phyloP scores from a whole-genome alignment of 371 early-diverging fungal species.

The Rhizopus delemar region DNA sequence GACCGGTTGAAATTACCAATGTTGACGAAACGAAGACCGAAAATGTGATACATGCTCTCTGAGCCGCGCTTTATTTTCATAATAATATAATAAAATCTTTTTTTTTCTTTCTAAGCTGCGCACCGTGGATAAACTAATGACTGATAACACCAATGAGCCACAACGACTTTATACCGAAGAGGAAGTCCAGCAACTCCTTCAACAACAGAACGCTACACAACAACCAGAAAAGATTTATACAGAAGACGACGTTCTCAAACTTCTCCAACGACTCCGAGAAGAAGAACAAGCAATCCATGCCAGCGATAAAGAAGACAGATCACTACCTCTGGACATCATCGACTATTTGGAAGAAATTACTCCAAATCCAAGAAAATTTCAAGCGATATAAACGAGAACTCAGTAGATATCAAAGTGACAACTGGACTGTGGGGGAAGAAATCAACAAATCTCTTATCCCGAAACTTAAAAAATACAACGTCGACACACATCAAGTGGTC shows the following conservation, averaged over 20 bases:
- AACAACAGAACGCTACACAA: no score
- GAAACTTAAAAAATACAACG: background rate
- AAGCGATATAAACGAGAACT: background rate
- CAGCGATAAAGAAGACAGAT: background rate
- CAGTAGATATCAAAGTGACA: background rate
- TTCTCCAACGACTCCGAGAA: background rate
- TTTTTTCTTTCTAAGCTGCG: constrained; percentile 1
- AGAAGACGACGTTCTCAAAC: background rate
- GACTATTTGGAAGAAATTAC: background rate
- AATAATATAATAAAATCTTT: background rate
- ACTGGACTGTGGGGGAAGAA: background rate
- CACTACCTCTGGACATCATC: background rate
- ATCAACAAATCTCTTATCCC: background rate
- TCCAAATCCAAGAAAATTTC: background rate
- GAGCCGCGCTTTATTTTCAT: constrained; percentile 2
- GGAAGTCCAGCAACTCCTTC: no score
- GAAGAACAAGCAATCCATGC: background rate
- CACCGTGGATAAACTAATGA: constrained; percentile 2
- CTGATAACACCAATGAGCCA: background rate
- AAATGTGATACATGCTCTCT: constrained; percentile 12
- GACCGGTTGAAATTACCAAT: no score
- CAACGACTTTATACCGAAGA: background rate
- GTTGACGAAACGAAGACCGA: constrained; percentile 6
- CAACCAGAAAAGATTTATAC: no score
- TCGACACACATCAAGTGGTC: background rate